These are phyloP conservation scores for Monilinia polystroma DNA, from an alignment of 2,329 filamentous ascomycete genomes.

Conservation along the genomic window DNA sequence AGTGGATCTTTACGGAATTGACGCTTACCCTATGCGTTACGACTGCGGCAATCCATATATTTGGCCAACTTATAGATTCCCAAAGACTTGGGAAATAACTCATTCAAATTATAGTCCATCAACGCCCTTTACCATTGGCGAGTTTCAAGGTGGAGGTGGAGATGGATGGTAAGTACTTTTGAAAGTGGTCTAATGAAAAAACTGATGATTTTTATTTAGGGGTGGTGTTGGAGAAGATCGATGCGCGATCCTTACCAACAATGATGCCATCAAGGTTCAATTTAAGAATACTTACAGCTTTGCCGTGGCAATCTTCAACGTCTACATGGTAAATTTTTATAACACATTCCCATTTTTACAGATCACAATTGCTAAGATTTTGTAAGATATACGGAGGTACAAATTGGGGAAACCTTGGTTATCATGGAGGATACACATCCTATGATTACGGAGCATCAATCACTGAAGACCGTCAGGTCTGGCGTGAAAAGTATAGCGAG, in stretches of 20 bases:
- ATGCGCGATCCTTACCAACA: slow-evolving; percentile 64
- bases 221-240: slow-evolving; percentile 67
- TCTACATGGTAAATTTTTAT: slow-evolving; percentile 65
- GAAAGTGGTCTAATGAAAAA: background rate
- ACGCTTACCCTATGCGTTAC: slow-evolving; percentile 48
- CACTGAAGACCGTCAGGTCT: slow-evolving; percentile 26
- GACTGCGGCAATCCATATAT: slow-evolving; percentile 48
- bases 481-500: slow-evolving; percentile 30
- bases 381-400: slow-evolving; percentile 62
- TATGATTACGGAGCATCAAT: slow-evolving; percentile 46
- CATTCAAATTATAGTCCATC: slow-evolving; percentile 62
- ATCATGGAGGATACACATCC: slow-evolving; percentile 60
- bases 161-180: slow-evolving; percentile 57
- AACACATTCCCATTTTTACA: too few species aligned
- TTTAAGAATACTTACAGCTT: slow-evolving; percentile 73
- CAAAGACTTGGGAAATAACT: slow-evolving; percentile 52
- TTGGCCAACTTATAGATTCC: slow-evolving; percentile 59
- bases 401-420: slow-evolving; percentile 78
- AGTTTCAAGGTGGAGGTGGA: slow-evolving; percentile 70
- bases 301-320: slow-evolving; percentile 64
- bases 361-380: slow-evolving; percentile 44
- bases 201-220: background rate
- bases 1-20: slow-evolving; percentile 42
- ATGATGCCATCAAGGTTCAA: slow-evolving; percentile 75
- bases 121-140: slow-evolving; percentile 60